Evolutionary conservation across 169 alveolate species (phyloP).

Genomic region (Theileria sp.): DNA sequence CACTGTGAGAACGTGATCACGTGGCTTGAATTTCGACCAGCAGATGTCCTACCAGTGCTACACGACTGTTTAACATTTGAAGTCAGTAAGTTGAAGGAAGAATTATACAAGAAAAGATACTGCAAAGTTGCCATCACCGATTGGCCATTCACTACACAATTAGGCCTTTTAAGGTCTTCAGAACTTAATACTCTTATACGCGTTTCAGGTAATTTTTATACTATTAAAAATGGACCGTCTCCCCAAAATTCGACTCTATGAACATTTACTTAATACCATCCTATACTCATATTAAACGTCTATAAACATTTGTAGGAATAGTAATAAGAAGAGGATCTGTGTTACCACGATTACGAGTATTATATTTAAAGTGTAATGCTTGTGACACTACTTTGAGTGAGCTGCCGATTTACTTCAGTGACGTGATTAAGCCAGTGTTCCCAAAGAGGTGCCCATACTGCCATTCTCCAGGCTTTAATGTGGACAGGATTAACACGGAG

Average conservation of each 20-base stretch:
- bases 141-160: slow-evolving; percentile 88
- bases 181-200: slow-evolving; percentile 91
- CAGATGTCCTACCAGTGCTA: slow-evolving; percentile 77
- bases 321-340: slow-evolving; percentile 84
- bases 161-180: slow-evolving; percentile 90
- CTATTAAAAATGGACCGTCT: no score
- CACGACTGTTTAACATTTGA: slow-evolving; percentile 80
- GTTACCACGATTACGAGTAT: slow-evolving; percentile 88
- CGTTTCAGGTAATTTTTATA: slow-evolving; percentile 64
- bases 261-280: no score
- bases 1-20: slow-evolving; percentile 79
- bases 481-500: slow-evolving; percentile 88
- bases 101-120: slow-evolving; percentile 75
- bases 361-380: slow-evolving; percentile 84
- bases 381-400: slow-evolving; percentile 79
- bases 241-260: no score
- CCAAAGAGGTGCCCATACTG: slow-evolving; percentile 91
- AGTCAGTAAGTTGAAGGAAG: slow-evolving; percentile 73
- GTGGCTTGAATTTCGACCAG: slow-evolving; percentile 79
- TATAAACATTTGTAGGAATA: slow-evolving; percentile 43
- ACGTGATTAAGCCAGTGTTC: slow-evolving; percentile 70
- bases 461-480: slow-evolving; percentile 86
- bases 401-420: slow-evolving; percentile 77
- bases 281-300: no score
- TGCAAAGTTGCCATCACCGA: slow-evolving; percentile 84